Evolutionary conservation across 2,329 filamentous ascomycete genomes (phyloP).

Genomic region (Leptographium lundbergii): DNA sequence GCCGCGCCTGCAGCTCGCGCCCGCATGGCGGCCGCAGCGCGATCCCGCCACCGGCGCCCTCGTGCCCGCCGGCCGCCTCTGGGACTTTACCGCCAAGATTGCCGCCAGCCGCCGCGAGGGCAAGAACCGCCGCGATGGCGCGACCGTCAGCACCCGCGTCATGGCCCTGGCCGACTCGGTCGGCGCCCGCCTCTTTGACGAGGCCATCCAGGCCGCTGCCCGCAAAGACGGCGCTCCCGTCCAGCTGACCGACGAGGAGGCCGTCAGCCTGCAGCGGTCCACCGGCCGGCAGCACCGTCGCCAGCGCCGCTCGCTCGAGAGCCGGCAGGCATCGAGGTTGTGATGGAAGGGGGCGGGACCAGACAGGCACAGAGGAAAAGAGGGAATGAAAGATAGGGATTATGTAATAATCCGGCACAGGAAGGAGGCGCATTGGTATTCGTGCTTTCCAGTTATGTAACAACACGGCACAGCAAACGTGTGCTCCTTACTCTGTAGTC

Average conservation of each 20-base stretch:
- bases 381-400: too few species aligned
- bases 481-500: too few species aligned
- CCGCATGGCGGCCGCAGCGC: slow-evolving; percentile 61
- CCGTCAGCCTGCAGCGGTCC: slow-evolving; percentile 28
- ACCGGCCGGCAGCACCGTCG: slow-evolving; percentile 13
- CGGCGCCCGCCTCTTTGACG: slow-evolving; percentile 56
- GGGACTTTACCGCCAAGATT: slow-evolving; percentile 87
- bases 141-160: slow-evolving; percentile 74
- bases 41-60: slow-evolving; percentile 49
- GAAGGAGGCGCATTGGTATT: background rate
- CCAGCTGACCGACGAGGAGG: slow-evolving; percentile 39
- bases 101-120: slow-evolving; percentile 74
- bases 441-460: background rate
- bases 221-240: slow-evolving; percentile 22
- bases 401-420: background rate
- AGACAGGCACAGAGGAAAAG: background rate
- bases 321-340: background rate
- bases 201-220: slow-evolving; percentile 28
- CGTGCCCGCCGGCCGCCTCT: slow-evolving; percentile 61
- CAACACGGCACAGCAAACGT: background rate
- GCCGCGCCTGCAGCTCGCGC: slow-evolving; percentile 53
- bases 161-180: slow-evolving; percentile 63
- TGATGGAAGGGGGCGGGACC: background rate
- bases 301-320: background rate
- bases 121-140: slow-evolving; percentile 90